Conservation (phyloP, 495 filamentous ascomycete species). For the Bathelium albidoporum region DNA sequence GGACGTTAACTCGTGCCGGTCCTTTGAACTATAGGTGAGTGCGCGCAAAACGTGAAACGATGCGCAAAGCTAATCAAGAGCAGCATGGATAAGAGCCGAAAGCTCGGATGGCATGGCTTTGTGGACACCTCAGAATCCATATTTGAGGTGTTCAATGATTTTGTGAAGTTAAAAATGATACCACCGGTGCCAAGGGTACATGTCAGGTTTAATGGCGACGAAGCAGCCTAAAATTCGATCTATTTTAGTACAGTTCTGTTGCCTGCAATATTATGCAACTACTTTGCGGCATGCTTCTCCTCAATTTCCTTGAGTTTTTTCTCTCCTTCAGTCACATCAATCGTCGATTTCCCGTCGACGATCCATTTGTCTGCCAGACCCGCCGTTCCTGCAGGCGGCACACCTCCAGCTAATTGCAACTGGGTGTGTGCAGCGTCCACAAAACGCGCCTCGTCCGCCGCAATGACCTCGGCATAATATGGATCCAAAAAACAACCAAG, state of each 20-base stretch:
- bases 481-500: neutral
- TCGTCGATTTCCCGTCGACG: neutral
- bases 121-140: constrained; percentile 33
- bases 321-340: neutral
- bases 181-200: constrained; percentile 22
- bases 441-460: neutral
- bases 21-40: constrained; percentile 20
- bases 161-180: constrained; percentile 29
- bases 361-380: neutral
- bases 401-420: neutral
- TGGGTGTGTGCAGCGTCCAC: neutral
- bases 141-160: constrained; percentile 27
- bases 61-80: neutral
- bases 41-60: neutral
- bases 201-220: constrained; percentile 13
- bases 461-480: neutral
- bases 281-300: neutral
- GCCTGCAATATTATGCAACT: neutral
- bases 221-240: neutral
- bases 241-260: neutral
- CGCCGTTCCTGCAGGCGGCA: neutral
- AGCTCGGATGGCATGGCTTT: constrained; percentile 34
- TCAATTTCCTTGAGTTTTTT: neutral
- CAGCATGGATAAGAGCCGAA: constrained; percentile 33
- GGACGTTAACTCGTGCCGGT: constrained; percentile 14